Percentiles rank a stretch among this genome's conserved stretches.
Evolutionary conservation across 192 early-diverging fungal species (phyloP).

Genomic region (Backusella morwellensis): DNA sequence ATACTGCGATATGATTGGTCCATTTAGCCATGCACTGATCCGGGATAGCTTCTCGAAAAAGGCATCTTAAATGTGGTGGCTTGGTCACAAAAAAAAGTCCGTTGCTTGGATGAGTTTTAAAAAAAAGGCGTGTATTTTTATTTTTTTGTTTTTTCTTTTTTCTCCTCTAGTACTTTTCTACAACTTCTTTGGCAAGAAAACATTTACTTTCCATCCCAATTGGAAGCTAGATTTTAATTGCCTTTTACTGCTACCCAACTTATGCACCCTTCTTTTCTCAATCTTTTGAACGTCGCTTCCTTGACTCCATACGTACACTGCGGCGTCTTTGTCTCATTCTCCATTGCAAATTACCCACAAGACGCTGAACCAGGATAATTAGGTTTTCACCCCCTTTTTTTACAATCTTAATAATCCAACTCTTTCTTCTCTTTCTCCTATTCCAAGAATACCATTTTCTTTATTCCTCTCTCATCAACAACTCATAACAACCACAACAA

Average conservation of each 20-base stretch:
- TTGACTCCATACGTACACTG: constrained; percentile 10
- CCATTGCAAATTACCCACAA: constrained; percentile 11
- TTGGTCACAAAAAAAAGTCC: neutral
- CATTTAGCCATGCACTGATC: neutral
- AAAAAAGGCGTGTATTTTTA: neutral
- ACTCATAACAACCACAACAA: neutral
- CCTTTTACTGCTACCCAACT: neutral
- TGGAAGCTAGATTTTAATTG: neutral
- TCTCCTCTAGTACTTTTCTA: neutral
- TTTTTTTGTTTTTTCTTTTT: neutral
- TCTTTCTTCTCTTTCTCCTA: no score
- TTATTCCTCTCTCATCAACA: neutral
- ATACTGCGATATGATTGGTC: neutral
- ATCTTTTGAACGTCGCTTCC: constrained; percentile 5
- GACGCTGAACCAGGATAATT: constrained; percentile 15
- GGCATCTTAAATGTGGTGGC: neutral
- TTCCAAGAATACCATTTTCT: neutral
- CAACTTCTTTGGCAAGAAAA: neutral
- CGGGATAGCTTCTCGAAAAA: neutral
- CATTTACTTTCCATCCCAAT: neutral
- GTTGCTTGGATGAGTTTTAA: neutral
- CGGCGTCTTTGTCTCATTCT: constrained; percentile 5
- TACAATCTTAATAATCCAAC: neutral
- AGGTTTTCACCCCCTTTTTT: neutral
- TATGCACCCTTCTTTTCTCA: constrained; percentile 11